Percentiles rank a stretch among this genome's conserved stretches.
These are phyloP conservation scores for Aureobasidium sp. DNA, from an alignment of 2,329 filamentous ascomycete genomes.

Conservation along the genomic window DNA sequence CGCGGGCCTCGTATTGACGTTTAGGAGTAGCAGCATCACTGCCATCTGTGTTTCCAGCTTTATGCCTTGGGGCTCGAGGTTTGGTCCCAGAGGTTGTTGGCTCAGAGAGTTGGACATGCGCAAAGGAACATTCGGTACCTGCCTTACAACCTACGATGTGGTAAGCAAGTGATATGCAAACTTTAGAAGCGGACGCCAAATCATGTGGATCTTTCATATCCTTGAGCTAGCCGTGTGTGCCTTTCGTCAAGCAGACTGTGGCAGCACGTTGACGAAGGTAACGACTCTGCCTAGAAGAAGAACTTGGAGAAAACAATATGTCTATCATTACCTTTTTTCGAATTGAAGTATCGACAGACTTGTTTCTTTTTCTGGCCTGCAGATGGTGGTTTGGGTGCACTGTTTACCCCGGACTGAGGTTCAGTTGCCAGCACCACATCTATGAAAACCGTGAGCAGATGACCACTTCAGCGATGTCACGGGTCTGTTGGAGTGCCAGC, in stretches of 20 bases:
- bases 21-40: conserved; percentile 2
- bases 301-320: not conserved
- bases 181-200: not conserved
- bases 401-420: conserved; percentile 30
- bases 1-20: conserved; percentile 26
- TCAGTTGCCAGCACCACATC: conserved; percentile 21
- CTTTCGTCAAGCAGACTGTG: not conserved
- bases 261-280: not conserved
- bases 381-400: not conserved
- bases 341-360: conserved; percentile 34
- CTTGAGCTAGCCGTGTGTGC: not conserved
- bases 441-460: conserved; percentile 11
- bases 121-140: conserved; percentile 45
- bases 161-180: not conserved
- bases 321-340: conserved; percentile 32
- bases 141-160: conserved; percentile 43
- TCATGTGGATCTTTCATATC: not conserved
- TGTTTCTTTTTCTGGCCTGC: conserved; percentile 18
- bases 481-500: not conserved
- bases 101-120: conserved; percentile 32
- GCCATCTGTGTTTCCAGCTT: not conserved
- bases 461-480: not conserved
- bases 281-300: not conserved
- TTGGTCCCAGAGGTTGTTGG: not conserved
- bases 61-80: not conserved